Evolutionary conservation across 2,329 filamentous ascomycete species (phyloP).

Genomic region (Colletotrichum plurivorum): DNA sequence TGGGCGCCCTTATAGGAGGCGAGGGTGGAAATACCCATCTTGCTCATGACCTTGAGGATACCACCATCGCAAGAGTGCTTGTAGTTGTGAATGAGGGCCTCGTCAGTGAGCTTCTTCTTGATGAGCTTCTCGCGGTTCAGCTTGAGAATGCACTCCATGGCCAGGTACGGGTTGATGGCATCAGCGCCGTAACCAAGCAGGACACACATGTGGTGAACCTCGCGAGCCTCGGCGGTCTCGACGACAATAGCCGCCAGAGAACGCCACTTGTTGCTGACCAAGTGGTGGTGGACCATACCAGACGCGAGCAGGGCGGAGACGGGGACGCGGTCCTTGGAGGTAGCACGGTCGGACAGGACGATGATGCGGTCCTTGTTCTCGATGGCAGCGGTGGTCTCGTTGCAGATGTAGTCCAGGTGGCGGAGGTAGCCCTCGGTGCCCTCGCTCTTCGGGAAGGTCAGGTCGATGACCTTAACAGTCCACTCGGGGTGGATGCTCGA

Average conservation of each 20-base stretch:
- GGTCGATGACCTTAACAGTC: constrained; percentile 91
- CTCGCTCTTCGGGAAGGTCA: constrained; percentile 91
- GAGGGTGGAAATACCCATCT: constrained; percentile 98
- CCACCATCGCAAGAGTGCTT: constrained; percentile 96
- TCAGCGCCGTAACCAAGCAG: constrained; percentile 95
- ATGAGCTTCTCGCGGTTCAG: constrained; percentile 94
- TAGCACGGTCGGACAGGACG: constrained; percentile 89
- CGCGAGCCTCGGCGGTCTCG: constrained; percentile 94
- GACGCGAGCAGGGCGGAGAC: constrained; percentile 91
- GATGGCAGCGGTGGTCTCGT: constrained; percentile 86
- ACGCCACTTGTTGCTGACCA: constrained; percentile 96
- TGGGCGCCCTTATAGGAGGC: constrained; percentile 98
- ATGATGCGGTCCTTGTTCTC: constrained; percentile 88
- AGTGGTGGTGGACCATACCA: constrained; percentile 94
- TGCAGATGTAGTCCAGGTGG: constrained; percentile 90
- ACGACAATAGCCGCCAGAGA: constrained; percentile 88
- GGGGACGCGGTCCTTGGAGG: constrained; percentile 84
- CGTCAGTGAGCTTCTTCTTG: constrained; percentile 87
- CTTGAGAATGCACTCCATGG: constrained; percentile 97
- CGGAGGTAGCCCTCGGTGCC: constrained; percentile 88
- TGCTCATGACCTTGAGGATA: constrained; percentile 98
- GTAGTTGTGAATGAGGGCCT: constrained; percentile 93
- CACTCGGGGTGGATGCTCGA: constrained; percentile 80
- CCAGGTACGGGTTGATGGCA: constrained; percentile 93
- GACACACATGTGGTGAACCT: constrained; percentile 99